Percentiles rank a stretch among this genome's conserved stretches.
These are phyloP conservation scores for Metschnikowia peoriensis DNA, from an alignment of 805 yeast genomes.

Conservation along the genomic window DNA sequence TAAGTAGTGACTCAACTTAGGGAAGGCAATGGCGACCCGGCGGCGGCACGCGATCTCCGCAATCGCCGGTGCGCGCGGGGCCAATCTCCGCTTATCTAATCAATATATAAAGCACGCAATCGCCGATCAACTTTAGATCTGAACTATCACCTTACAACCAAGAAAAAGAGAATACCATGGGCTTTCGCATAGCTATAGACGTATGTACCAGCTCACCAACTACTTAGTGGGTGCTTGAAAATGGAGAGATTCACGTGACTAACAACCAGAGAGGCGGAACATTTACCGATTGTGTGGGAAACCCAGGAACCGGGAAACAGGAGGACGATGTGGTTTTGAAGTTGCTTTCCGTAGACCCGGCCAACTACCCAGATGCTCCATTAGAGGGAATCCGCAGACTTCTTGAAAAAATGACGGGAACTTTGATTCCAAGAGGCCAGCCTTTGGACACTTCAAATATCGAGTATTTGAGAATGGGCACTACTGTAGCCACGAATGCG, in stretches of 20 bases:
- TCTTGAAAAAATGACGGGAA: conserved; percentile 14
- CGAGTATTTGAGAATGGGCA: conserved; percentile 26
- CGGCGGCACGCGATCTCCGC: background rate
- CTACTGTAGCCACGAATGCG: conserved; percentile 79
- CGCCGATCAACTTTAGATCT: background rate
- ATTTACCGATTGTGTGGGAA: conserved; percentile 21
- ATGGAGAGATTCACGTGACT: background rate
- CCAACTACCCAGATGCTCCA: conserved; percentile 20
- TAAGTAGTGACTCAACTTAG: too few species aligned
- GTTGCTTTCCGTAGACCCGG: conserved; percentile 20
- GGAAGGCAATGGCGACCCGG: background rate
- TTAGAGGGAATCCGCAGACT: conserved; percentile 19
- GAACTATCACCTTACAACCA: background rate
- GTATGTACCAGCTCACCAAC: conserved; percentile 9
- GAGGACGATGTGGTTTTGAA: conserved; percentile 19
- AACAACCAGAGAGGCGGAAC: conserved; percentile 21
- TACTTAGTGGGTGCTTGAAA: too few species aligned
- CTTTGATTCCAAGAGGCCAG: conserved; percentile 16
- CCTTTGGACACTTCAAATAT: conserved; percentile 19
- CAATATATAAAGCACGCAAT: background rate
- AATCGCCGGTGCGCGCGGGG: background rate
- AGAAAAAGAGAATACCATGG: conserved; percentile 6
- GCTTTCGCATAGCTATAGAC: conserved; percentile 20
- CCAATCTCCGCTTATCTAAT: conserved; percentile 3
- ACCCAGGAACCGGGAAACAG: conserved; percentile 19